Conservation (phyloP, 768 basidiomycete species). For the Lactarius sp. region DNA sequence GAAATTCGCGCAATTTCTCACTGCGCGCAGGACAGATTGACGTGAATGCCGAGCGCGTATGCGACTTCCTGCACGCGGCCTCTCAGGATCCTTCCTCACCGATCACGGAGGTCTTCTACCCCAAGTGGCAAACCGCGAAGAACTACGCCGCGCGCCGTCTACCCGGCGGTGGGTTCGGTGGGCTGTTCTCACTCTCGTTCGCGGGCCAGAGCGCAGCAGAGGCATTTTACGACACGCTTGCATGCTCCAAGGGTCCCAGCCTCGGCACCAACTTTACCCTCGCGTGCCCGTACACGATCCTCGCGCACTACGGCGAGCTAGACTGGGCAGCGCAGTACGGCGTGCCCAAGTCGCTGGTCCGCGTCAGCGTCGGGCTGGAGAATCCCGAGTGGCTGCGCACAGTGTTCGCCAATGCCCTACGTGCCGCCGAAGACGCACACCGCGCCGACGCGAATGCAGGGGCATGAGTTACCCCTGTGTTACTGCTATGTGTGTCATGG, state of each 20-base stretch:
- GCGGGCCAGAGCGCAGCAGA: conserved; percentile 57
- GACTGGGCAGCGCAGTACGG: conserved; percentile 89
- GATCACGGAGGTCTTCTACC: conserved; percentile 85
- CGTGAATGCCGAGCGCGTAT: conserved; percentile 74
- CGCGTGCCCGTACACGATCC: conserved; percentile 87
- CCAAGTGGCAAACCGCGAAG: conserved; percentile 68
- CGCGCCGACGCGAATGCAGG: neutral
- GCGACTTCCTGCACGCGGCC: conserved; percentile 66
- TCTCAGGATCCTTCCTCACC: conserved; percentile 36
- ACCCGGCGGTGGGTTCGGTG: conserved; percentile 51
- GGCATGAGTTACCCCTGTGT: neutral
- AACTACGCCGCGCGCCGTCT: conserved; percentile 68
- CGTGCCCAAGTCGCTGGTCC: conserved; percentile 77
- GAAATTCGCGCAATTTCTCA: conserved; percentile 92
- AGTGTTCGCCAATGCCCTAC: conserved; percentile 60
- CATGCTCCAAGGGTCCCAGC: conserved; percentile 85
- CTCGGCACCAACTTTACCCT: conserved; percentile 95
- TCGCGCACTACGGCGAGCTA: conserved; percentile 86
- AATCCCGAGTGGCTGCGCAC: conserved; percentile 50
- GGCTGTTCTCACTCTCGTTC: conserved; percentile 86
- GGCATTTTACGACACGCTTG: conserved; percentile 81
- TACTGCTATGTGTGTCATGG: neutral
- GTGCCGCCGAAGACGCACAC: conserved; percentile 58
- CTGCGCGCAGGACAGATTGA: conserved; percentile 74
- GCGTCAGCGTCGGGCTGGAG: conserved; percentile 92